Percentiles rank a stretch among this genome's conserved stretches.
Conservation (phyloP, 208 protist species). For the Acanthamoeba castellanii region DNA sequence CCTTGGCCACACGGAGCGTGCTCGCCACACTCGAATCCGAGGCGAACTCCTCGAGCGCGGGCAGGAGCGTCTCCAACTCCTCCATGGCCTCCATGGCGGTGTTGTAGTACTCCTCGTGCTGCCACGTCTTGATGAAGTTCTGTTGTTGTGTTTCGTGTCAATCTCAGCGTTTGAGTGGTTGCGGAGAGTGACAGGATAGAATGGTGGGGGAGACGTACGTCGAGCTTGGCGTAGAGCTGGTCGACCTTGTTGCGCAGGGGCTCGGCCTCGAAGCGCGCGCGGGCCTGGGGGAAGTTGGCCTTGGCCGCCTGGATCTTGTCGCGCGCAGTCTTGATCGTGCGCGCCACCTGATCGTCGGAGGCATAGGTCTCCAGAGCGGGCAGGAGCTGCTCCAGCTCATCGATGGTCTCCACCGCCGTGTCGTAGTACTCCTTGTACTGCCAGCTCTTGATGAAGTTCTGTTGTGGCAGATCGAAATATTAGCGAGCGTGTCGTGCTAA, state of each 20-base stretch:
- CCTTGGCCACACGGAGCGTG: background rate
- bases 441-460: conserved; percentile 41
- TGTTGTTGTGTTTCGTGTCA: background rate
- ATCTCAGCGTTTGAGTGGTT: background rate
- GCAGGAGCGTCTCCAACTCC: conserved; percentile 15
- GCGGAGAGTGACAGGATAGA: background rate
- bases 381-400: conserved; percentile 20
- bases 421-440: conserved; percentile 26
- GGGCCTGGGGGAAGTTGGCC: background rate
- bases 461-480: background rate
- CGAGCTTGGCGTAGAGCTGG: background rate
- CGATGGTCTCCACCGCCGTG: conserved; percentile 20
- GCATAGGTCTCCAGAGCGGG: background rate
- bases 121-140: conserved; percentile 71
- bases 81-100: conserved; percentile 19
- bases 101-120: conserved; percentile 65
- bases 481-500: no score
- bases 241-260: background rate
- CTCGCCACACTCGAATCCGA: conserved; percentile 20
- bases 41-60: conserved; percentile 61
- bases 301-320: conserved; percentile 1
- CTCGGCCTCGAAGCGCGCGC: conserved; percentile 41
- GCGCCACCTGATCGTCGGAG: background rate
- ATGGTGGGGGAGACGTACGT: background rate
- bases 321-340: background rate